Base-by-base conservation (phyloP, 2,329 filamentous ascomycete species). In the Aureobasidium sp. region DNA sequence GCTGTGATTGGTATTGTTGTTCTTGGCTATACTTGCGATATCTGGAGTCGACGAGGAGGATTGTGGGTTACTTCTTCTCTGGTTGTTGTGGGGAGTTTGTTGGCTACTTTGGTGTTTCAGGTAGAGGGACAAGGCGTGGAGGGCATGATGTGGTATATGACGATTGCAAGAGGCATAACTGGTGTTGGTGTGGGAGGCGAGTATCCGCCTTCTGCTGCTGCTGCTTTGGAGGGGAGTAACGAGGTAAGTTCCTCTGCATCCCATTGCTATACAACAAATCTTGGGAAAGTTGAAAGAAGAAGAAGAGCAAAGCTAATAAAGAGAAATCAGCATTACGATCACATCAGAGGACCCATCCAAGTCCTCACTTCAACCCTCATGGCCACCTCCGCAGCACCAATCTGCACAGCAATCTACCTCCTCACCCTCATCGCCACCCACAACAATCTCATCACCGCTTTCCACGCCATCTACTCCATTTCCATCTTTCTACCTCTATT, bases 131-230 rank as follows among this genome's bases (percentile, higher is more conserved):
- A 64, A 8, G 66, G 65, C 5, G 49, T 50, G 7, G 2, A 76
- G 21, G 77, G 76, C 61, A 81, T 82, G 77, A 78, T 80, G 61
- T 81, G 79, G 78, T 81, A 81, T 75, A 71, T 81, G 72, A 79
- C 77, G 0, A 69, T 81, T 21, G 74, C 78, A 5, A 74, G 80
- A 45, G 79, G 80, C 5, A 71, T 80, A 25, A 75, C 48, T 27
- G 59, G 59, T n/a, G 59, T 61, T 5, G 59, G 59, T 41, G 73
- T 76, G 3, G 76, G 74, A 52, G 78, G 77, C 66, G 78, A 80
- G 68, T 80, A 81, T 68, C 78, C 78, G 3, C 77, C 78, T 7
- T 77, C 75, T 4, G 77, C 76, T 16, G 76, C 78, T 0, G 76
- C 75, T 1, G 76, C 78, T 0, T 76, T 75, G 3, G 79, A 81